Percentiles rank a stretch among this genome's conserved stretches.
Evolutionary conservation across 305 asterid genomes (phyloP).

Genomic region (Fraxinus platypoda): DNA sequence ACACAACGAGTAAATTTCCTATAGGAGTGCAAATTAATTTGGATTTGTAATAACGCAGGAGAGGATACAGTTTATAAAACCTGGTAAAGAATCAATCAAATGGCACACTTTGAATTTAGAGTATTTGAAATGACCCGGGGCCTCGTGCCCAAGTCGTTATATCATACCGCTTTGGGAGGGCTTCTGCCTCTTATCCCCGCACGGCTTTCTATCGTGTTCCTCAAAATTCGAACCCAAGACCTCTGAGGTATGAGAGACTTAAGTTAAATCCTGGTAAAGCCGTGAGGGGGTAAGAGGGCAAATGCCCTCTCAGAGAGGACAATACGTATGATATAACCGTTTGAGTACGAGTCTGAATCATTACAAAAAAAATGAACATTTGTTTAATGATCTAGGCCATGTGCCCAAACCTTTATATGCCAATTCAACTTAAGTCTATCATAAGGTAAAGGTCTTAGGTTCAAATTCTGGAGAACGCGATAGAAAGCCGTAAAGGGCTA

Average conservation of each 20-base stretch:
- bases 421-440: neutral
- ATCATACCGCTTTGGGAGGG: neutral
- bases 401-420: neutral
- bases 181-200: neutral
- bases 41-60: neutral
- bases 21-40: neutral
- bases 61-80: neutral
- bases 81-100: neutral
- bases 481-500: too few species aligned
- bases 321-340: too few species aligned
- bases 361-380: neutral
- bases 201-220: too few species aligned
- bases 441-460: too few species aligned
- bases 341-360: neutral
- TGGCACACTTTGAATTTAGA: neutral
- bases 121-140: neutral
- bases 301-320: neutral
- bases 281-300: neutral
- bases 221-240: too few species aligned
- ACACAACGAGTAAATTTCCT: neutral
- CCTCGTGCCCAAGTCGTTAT: neutral
- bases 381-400: neutral
- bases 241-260: neutral
- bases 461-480: neutral
- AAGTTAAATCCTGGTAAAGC: too few species aligned